These are phyloP conservation scores for Paraurostyla sp. DNA, from an alignment of 73 alveolate genomes.

Conservation along the genomic window DNA sequence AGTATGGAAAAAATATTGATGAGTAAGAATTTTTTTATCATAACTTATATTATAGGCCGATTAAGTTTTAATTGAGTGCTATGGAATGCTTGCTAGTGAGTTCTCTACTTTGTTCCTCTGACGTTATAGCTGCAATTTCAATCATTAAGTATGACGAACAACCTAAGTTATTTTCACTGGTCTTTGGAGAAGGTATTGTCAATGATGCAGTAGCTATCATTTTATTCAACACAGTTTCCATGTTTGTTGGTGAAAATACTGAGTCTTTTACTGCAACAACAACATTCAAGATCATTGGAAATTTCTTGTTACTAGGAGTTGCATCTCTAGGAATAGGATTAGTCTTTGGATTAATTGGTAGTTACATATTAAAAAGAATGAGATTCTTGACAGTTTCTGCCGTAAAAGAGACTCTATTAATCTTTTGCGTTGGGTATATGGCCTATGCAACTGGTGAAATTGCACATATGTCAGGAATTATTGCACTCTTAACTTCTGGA, in stretches of 20 bases:
- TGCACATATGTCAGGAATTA: constrained; percentile 85
- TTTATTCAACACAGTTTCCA: constrained; percentile 65
- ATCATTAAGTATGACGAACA: constrained; percentile 90
- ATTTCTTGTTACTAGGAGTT: constrained; percentile 74
- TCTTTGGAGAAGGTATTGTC: constrained; percentile 97
- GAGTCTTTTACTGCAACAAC: constrained; percentile 62
- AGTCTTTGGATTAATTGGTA: constrained; percentile 64
- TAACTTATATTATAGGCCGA: not conserved
- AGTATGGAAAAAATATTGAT: constrained; percentile 73
- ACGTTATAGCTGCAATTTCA: constrained; percentile 95
- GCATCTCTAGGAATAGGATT: constrained; percentile 78
- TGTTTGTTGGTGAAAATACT: constrained; percentile 14
- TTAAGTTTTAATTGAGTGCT: not conserved
- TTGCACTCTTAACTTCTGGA: constrained; percentile 86
- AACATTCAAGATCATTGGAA: constrained; percentile 62
- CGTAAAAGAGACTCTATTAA: constrained; percentile 75
- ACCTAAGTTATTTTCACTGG: constrained; percentile 89
- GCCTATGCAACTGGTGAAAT: constrained; percentile 83
- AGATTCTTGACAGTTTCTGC: constrained; percentile 49
- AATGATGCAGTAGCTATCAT: constrained; percentile 97
- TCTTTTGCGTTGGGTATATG: constrained; percentile 85
- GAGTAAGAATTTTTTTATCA: constrained; percentile 21
- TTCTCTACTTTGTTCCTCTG: constrained; percentile 95
- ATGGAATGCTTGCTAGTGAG: constrained; percentile 89
- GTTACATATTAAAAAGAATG: constrained; percentile 42